These are phyloP conservation scores for Pouteria campechiana DNA, from an alignment of 179 eudicot species.

Conservation along the genomic window DNA sequence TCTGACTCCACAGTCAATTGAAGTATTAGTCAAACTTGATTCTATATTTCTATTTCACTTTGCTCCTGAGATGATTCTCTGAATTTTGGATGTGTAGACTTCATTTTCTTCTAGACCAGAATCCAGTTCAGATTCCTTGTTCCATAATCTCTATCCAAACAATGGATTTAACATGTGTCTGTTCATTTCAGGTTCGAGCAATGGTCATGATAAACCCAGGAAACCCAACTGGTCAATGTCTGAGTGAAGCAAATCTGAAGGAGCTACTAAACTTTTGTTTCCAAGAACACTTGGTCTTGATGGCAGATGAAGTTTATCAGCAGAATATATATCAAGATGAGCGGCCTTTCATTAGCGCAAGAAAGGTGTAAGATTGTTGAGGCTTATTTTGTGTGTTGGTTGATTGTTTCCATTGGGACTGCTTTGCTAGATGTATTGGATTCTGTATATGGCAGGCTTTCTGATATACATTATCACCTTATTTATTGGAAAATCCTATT, in stretches of 20 bases:
- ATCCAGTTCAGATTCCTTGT: too few species aligned
- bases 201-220: constrained; percentile 99
- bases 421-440: too few species aligned
- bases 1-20: too few species aligned
- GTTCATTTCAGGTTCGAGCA: constrained; percentile 71
- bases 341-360: constrained; percentile 85
- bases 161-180: neutral
- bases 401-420: too few species aligned
- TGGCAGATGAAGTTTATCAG: constrained; percentile 98
- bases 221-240: constrained; percentile 98
- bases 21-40: too few species aligned
- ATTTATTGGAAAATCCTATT: neutral
- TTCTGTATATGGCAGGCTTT: too few species aligned
- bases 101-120: too few species aligned
- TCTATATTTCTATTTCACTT: too few species aligned
- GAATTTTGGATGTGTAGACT: too few species aligned
- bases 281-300: constrained; percentile 59
- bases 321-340: constrained; percentile 95
- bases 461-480: neutral
- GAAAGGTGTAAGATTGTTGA: constrained; percentile 71
- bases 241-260: constrained; percentile 64
- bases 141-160: too few species aligned
- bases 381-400: neutral
- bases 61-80: too few species aligned
- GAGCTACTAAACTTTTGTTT: constrained; percentile 65